phyloP scores from a whole-genome alignment of 148 eudicot species.

The Limonium bicolor region DNA sequence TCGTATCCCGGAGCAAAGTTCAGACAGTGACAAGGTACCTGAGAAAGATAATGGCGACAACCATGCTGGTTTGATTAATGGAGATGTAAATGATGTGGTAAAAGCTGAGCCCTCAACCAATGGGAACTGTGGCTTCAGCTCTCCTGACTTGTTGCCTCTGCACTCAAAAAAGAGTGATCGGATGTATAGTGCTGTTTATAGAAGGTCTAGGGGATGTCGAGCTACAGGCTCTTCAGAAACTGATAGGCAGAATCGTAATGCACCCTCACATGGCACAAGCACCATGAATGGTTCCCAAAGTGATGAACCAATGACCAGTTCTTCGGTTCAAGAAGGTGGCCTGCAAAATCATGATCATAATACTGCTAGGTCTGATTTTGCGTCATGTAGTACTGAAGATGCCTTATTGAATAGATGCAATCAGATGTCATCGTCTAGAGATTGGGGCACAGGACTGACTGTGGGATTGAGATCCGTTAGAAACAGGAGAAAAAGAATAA shows the following conservation, averaged over 20 bases:
- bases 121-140: slow-evolving; percentile 8
- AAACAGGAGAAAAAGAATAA: slow-evolving; percentile 53
- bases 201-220: slow-evolving; percentile 59
- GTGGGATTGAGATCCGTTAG: slow-evolving; percentile 67
- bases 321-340: slow-evolving; percentile 14
- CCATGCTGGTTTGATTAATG: slow-evolving; percentile 10
- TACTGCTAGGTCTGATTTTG: slow-evolving; percentile 18
- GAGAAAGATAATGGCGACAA: slow-evolving; percentile 12
- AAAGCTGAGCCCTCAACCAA: slow-evolving; percentile 13
- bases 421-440: slow-evolving; percentile 31
- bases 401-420: slow-evolving; percentile 19
- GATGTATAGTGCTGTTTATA: slow-evolving; percentile 79
- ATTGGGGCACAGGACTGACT: slow-evolving; percentile 35
- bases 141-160: slow-evolving; percentile 17
- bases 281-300: slow-evolving; percentile 11
- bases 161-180: slow-evolving; percentile 31
- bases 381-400: slow-evolving; percentile 22
- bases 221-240: slow-evolving; percentile 25
- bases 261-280: slow-evolving; percentile 15
- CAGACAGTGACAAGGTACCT: slow-evolving; percentile 8
- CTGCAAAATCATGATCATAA: slow-evolving; percentile 17
- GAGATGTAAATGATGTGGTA: slow-evolving; percentile 17
- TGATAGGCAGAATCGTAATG: slow-evolving; percentile 23
- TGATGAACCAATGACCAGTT: slow-evolving; percentile 19
- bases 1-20: slow-evolving; percentile 13